Evolutionary conservation across 169 alveolate genomes (phyloP), one percentile per base, ranked within the genome.

Genomic region (Sarcocystis neurona): DNA sequence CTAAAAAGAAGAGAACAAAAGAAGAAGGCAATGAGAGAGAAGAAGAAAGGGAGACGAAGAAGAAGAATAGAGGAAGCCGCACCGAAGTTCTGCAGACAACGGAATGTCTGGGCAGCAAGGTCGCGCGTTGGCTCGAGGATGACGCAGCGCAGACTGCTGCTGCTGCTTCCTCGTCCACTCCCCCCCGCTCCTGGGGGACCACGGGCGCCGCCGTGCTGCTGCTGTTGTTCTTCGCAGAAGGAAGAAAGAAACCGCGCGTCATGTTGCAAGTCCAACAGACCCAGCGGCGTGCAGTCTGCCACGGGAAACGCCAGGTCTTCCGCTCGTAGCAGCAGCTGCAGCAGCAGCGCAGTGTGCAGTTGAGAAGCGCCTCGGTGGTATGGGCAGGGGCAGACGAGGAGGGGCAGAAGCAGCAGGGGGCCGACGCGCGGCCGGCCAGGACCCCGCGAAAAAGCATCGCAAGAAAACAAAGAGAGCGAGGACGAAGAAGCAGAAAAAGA

Each of bases 111-210:
- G 43, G 37, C 12, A 0, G 87, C 87, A 30, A 79, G 87, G 50
- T 79, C 87, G 3, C 87, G 44, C 32, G 87, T 79, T 8, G 87
- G 87, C 39, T 79, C 87, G 34, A 79, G 48, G 41, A 79, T 58
- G 32, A 79, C 30, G 48, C 87, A 79, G 32, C 4, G 87, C 23
- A 27, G 72, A 79, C 78, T 1, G 48, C 87, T 12, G 37, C 8
- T 0, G 12, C 20, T 0, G 10, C 18, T 79, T 43, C 34, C 23
- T 27, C 23, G 23, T 58, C n/a, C n/a, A 58, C n/a, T 58, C 70
- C 23, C n/a, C n/a, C n/a, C n/a, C n/a, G n/a, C n/a, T n/a, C n/a
- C n/a, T n/a, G n/a, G n/a, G n/a, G n/a, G n/a, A n/a, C n/a, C n/a
- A n/a, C n/a, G n/a, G n/a, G n/a, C n/a, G n/a, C n/a, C n/a, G n/a